phyloP scores from a whole-genome alignment of 768 basidiomycete genomes.

The Mycena maculata region DNA sequence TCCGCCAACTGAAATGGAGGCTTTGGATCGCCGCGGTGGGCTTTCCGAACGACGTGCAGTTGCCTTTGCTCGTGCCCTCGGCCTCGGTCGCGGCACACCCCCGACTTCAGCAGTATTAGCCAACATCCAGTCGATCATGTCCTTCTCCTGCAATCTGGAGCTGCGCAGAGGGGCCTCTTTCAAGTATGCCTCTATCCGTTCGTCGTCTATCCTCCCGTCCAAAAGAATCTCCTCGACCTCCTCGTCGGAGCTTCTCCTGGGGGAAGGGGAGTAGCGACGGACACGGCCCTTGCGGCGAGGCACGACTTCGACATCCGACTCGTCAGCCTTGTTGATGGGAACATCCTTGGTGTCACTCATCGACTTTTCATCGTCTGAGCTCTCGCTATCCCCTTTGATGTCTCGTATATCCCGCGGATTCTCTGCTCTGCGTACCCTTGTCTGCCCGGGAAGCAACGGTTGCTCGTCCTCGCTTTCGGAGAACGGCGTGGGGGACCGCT shows the following conservation, averaged over 20 bases:
- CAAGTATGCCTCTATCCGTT: constrained; percentile 49
- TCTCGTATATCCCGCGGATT: constrained; percentile 48
- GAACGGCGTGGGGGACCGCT: constrained; percentile 34
- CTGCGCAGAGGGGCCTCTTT: constrained; percentile 34
- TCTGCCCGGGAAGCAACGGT: constrained; percentile 64
- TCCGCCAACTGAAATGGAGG: constrained; percentile 54
- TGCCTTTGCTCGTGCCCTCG: constrained; percentile 31
- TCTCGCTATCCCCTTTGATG: constrained; percentile 74
- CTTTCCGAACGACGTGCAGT: constrained; percentile 20
- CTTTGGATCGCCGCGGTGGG: constrained; percentile 34
- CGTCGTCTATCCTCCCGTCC: constrained; percentile 38
- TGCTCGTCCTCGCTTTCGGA: constrained; percentile 49
- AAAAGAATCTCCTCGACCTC: constrained; percentile 27
- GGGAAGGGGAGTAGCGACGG: constrained; percentile 19
- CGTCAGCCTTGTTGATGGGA: constrained; percentile 26
- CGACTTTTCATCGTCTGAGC: constrained; percentile 60
- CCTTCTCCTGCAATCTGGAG: constrained; percentile 53
- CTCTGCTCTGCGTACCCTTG: constrained; percentile 52
- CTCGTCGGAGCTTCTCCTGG: constrained; percentile 41
- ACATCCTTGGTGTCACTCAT: constrained; percentile 7
- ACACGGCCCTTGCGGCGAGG: constrained; percentile 30
- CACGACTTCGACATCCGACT: constrained; percentile 38
- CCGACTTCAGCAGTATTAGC: constrained; percentile 53
- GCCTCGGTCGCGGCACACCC: constrained; percentile 31
- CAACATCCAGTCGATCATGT: constrained; percentile 79